Conservation (phyloP, 106 monocot species). For the Amphibolis antarctica region DNA sequence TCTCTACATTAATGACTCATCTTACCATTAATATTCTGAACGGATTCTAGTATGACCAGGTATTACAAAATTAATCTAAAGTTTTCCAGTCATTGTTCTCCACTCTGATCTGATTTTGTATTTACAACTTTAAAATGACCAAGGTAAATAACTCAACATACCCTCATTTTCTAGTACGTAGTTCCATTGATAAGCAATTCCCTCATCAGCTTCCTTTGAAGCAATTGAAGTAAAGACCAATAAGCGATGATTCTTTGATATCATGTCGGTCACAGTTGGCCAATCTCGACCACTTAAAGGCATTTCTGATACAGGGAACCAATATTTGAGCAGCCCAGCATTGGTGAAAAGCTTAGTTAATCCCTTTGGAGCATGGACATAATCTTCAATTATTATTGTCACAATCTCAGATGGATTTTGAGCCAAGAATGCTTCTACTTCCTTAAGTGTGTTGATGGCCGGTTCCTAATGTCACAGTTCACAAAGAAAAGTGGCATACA, state of each 20-base stretch:
- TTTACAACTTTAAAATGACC: no score
- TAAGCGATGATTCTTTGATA: conserved; percentile 62
- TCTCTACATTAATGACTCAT: no score
- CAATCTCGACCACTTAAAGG: conserved; percentile 78
- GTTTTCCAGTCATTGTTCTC: no score
- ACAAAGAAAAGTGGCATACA: not conserved
- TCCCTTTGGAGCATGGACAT: conserved; percentile 74
- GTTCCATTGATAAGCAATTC: conserved; percentile 96
- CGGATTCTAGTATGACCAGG: no score
- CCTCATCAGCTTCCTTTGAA: conserved; percentile 95
- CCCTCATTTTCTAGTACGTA: conserved; percentile 89
- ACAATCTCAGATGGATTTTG: conserved; percentile 79
- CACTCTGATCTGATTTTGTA: no score
- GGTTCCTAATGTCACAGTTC: conserved; percentile 52
- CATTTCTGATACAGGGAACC: conserved; percentile 84
- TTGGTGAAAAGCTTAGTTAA: conserved; percentile 66
- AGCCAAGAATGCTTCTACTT: conserved; percentile 76
- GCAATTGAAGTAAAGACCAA: conserved; percentile 76
- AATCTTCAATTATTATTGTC: conserved; percentile 95
- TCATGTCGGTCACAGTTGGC: conserved; percentile 79
- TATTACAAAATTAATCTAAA: no score
- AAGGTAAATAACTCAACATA: conserved; percentile 23
- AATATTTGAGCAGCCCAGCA: conserved; percentile 73
- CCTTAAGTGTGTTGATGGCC: conserved; percentile 84
- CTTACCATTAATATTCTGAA: no score